Evolutionary conservation across 306 rosid species (phyloP), one percentile per base, ranked within the genome.

Genomic region (Amphicarpaea edgeworthii): DNA sequence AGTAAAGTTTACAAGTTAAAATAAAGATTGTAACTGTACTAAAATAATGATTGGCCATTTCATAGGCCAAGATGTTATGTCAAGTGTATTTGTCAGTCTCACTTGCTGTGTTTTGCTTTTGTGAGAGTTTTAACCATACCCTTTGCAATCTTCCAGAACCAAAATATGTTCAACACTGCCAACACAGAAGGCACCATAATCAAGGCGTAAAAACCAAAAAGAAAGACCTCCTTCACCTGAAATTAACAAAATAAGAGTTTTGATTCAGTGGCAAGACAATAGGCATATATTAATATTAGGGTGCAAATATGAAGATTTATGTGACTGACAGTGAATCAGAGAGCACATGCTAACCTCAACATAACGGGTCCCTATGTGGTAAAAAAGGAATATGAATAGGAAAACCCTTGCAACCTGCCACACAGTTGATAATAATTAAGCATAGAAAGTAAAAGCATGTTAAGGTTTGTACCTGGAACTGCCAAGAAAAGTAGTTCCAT

Each of bases 81-180:
- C 20, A 11, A 21, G 63, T 30, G 26, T 40, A 50, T 34, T 15
- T 26, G 4, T 41, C 14, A 55, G 4, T 83, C 32, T 89, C 86
- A 83, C 50, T 85, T 60, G 34, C 47, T 81, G 82, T 83, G 85
- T 34, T 68, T 85, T 79, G 88, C 83, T 79, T 87, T 87, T 3
- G 83, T 58, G 26, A 91, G 79, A 30, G 97, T 78, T 82, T 80
- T 89, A 15, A 91, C 61, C 83, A 91, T 26, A 63, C 97, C 95
- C 82, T 75, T 91, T n/a, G 81, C 76, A 4, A 91, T 91, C 90
- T 87, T 89, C 93, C 90, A 91, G 73, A 91, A 91, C 94, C 93
- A 91, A 43, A 86, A 55, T 26, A 86, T 12, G 80, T 91, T 91
- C 97, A 91, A 77, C n/a, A 77, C 11, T 72, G 85, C 76, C 66